Conservation (phyloP, 208 protist species). For the Leishmania guyanensis region DNA sequence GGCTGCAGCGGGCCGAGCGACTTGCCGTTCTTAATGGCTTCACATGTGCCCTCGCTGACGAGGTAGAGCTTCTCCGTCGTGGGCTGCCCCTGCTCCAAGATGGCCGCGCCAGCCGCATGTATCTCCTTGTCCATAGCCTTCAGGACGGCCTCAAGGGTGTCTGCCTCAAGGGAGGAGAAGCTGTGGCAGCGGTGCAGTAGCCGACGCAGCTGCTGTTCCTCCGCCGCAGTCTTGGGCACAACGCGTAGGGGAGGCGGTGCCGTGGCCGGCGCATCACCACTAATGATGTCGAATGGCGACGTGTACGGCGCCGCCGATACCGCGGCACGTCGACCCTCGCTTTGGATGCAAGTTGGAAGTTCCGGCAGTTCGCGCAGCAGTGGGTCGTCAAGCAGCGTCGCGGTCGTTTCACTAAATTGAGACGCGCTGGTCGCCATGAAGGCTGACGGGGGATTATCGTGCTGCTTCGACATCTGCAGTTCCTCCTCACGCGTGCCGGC, state of each 20-base stretch:
- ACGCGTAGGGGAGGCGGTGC: slow-evolving; percentile 7
- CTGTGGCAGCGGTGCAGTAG: slow-evolving; percentile 61
- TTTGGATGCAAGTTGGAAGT: slow-evolving; percentile 25
- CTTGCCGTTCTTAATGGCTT: slow-evolving; percentile 83
- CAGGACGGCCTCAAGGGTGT: slow-evolving; percentile 54
- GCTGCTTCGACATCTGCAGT: background rate
- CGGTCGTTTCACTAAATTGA: slow-evolving; percentile 19
- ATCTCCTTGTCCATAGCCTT: slow-evolving; percentile 61
- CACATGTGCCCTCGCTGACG: slow-evolving; percentile 78
- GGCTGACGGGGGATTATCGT: slow-evolving; percentile 15
- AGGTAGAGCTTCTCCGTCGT: slow-evolving; percentile 77
- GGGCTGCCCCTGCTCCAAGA: slow-evolving; percentile 74
- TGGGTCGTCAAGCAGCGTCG: slow-evolving; percentile 24
- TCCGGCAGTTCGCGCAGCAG: slow-evolving; percentile 17
- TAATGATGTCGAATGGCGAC: slow-evolving; percentile 1
- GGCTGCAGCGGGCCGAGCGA: slow-evolving; percentile 50
- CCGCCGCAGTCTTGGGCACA: slow-evolving; percentile 36
- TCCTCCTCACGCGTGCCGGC: slow-evolving; percentile 5
- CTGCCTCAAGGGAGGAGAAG: slow-evolving; percentile 70
- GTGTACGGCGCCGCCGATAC: slow-evolving; percentile 59
- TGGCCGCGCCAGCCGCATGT: slow-evolving; percentile 57
- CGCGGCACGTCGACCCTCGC: slow-evolving; percentile 58
- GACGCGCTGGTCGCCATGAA: slow-evolving; percentile 19
- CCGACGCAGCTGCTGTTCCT: slow-evolving; percentile 54
- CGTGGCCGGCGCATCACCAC: slow-evolving; percentile 15